A percentile compares a stretch with the other conserved stretches of the same genome.
phyloP scores from a whole-genome alignment of 352 stramenopile species.

The Phytophthora fragariaefolia region DNA sequence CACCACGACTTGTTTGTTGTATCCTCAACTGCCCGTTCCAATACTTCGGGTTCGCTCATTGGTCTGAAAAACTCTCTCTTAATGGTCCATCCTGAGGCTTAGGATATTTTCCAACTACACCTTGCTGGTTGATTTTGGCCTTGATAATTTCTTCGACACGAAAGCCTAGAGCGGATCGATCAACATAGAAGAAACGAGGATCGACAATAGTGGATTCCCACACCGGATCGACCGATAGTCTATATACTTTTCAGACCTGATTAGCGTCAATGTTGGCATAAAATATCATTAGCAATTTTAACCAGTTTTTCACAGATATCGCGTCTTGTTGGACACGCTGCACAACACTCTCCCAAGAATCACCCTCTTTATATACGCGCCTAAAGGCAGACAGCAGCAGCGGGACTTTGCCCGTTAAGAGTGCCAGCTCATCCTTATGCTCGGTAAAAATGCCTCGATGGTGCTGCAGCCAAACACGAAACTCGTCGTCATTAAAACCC shows the following conservation, averaged over 20 bases:
- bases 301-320: not conserved
- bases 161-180: not conserved
- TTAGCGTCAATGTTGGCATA: not conserved
- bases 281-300: not conserved
- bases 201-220: not conserved
- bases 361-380: not conserved
- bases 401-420: not conserved
- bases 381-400: conserved; percentile 3
- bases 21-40: not conserved
- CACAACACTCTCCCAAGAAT: conserved; percentile 2
- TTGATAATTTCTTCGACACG: conserved; percentile 1
- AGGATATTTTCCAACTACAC: not conserved
- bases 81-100: not conserved
- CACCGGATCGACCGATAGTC: not conserved
- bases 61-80: not conserved
- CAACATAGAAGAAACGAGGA: conserved; percentile 1
- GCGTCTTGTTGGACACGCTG: not conserved
- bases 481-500: not conserved
- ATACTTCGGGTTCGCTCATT: not conserved
- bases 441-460: not conserved
- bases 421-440: not conserved
- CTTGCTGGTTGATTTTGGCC: not conserved
- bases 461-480: not conserved
- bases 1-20: not conserved
- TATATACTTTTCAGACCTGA: not conserved